Conservation (phyloP, 768 basidiomycete genomes). For the Porpolomopsis calyptriformis region DNA sequence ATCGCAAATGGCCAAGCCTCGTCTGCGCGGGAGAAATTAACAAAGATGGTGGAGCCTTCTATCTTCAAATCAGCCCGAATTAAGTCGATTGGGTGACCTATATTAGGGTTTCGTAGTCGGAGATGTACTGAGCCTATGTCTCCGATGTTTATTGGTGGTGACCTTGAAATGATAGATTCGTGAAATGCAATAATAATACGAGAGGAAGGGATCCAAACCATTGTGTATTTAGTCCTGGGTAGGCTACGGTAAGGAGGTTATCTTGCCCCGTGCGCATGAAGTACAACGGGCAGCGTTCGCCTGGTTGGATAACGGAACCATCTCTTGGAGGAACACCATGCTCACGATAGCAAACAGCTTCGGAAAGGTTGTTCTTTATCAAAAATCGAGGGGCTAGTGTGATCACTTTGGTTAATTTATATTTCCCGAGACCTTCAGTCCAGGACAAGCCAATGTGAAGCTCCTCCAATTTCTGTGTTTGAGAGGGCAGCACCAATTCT, state of each 20-base stretch:
- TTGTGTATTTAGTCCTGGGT: constrained; percentile 71
- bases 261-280: constrained; percentile 55
- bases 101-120: constrained; percentile 42
- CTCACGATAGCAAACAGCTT: constrained; percentile 72
- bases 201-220: constrained; percentile 47
- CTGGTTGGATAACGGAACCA: constrained; percentile 51
- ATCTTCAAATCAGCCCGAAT: constrained; percentile 71
- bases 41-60: constrained; percentile 80
- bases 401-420: constrained; percentile 90
- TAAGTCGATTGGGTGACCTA: constrained; percentile 33
- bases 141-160: constrained; percentile 82
- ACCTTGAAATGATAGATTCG: constrained; percentile 40
- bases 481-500: constrained; percentile 60
- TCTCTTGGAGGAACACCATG: constrained; percentile 62
- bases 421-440: constrained; percentile 91
- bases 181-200: constrained; percentile 2
- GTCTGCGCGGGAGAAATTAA: constrained; percentile 55
- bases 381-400: constrained; percentile 86
- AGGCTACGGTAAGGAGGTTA: constrained; percentile 74
- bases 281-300: constrained; percentile 58
- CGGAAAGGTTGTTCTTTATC: constrained; percentile 67
- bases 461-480: constrained; percentile 51
- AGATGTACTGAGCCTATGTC: constrained; percentile 81
- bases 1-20: constrained; percentile 84
- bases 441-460: constrained; percentile 84